phyloP scores from a whole-genome alignment of 2,329 filamentous ascomycete genomes.

The Cladobotryum protrusum region DNA sequence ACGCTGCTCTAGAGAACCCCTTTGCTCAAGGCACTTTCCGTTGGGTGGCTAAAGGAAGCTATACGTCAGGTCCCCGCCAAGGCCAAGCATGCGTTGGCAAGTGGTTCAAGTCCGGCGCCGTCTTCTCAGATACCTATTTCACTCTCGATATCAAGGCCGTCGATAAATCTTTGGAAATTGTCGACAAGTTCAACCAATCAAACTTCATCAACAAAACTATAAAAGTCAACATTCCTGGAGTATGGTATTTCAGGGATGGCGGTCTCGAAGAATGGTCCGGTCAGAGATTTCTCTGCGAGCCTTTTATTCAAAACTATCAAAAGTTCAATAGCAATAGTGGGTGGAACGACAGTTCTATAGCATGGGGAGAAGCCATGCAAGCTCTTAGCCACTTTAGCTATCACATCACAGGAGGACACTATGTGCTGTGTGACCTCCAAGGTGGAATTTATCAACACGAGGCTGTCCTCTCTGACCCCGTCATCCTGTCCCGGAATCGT shows the following conservation, averaged over 20 bases:
- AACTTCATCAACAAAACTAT: slow-evolving; percentile 24
- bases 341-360: slow-evolving; percentile 25
- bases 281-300: slow-evolving; percentile 25
- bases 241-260: slow-evolving; percentile 23
- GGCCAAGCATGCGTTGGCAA: slow-evolving; percentile 31
- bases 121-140: slow-evolving; percentile 29
- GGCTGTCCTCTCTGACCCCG: slow-evolving; percentile 34
- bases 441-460: slow-evolving; percentile 32
- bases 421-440: slow-evolving; percentile 37
- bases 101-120: slow-evolving; percentile 33
- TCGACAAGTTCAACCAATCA: slow-evolving; percentile 30
- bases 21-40: slow-evolving; percentile 14
- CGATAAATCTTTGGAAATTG: slow-evolving; percentile 28
- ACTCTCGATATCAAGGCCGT: slow-evolving; percentile 31
- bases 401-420: slow-evolving; percentile 29
- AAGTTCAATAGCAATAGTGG: slow-evolving; percentile 41
- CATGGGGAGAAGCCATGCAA: slow-evolving; percentile 34
- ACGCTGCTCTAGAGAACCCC: slow-evolving; percentile 4
- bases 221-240: slow-evolving; percentile 29
- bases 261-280: slow-evolving; percentile 9
- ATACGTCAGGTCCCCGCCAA: slow-evolving; percentile 22
- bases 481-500: slow-evolving; percentile 32
- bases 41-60: slow-evolving; percentile 20
- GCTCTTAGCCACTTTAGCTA: slow-evolving; percentile 40
- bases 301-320: slow-evolving; percentile 35